Conservation (phyloP, 177 flowering plant genomes). For the Vitis hybrid region DNA sequence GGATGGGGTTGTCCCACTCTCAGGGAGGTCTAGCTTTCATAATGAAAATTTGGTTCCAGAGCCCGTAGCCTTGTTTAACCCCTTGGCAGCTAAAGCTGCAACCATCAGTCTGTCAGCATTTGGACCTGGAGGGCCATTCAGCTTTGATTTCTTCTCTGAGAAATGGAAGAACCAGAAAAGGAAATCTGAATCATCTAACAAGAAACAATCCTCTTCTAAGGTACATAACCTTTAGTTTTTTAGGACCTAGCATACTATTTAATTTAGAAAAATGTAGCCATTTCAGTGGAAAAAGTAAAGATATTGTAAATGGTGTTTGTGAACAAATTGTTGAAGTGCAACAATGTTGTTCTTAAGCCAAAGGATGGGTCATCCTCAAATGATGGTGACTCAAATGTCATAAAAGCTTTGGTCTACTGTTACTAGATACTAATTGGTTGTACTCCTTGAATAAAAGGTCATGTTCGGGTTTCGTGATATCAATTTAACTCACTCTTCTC, state of each 20-base stretch:
- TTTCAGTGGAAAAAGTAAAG: too few species aligned
- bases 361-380: too few species aligned
- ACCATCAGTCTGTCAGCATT: constrained; percentile 70
- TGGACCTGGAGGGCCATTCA: constrained; percentile 73
- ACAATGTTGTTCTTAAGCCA: too few species aligned
- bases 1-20: constrained; percentile 86
- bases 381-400: too few species aligned
- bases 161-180: constrained; percentile 60
- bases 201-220: constrained; percentile 37
- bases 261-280: too few species aligned
- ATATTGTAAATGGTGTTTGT: too few species aligned
- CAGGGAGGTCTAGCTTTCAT: constrained; percentile 34
- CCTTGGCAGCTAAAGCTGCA: constrained; percentile 69
- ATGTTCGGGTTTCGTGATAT: too few species aligned
- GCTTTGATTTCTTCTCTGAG: constrained; percentile 56
- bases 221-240: constrained; percentile 15
- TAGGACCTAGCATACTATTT: neutral
- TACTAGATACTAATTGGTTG: too few species aligned
- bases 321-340: too few species aligned
- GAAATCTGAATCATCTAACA: constrained; percentile 41
- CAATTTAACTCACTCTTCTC: too few species aligned
- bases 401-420: too few species aligned
- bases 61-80: constrained; percentile 58
- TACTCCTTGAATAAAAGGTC: too few species aligned
- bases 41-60: constrained; percentile 25